A percentile compares a stretch with the other conserved stretches of the same genome.
These are phyloP conservation scores for Breynia disticha DNA, from an alignment of 441 rosid genomes.

Conservation along the genomic window DNA sequence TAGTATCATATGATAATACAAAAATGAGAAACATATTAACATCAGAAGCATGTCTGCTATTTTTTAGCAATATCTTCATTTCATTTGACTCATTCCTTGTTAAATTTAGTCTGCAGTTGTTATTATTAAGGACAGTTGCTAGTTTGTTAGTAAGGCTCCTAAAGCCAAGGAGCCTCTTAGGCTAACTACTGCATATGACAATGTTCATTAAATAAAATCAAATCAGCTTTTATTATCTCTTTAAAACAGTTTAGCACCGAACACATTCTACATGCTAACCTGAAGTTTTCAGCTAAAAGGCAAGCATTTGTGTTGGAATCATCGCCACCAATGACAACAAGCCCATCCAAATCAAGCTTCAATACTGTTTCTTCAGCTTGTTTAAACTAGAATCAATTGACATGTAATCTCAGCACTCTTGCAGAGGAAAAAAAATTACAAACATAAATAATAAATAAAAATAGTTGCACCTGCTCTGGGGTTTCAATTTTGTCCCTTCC, in stretches of 20 bases:
- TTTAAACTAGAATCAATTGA: constrained; percentile 53
- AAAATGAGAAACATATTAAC: background rate
- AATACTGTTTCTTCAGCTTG: constrained; percentile 90
- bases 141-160: too few species aligned
- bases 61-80: too few species aligned
- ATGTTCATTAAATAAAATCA: too few species aligned
- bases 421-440: background rate
- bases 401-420: constrained; percentile 6
- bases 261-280: constrained; percentile 23
- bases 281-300: constrained; percentile 97
- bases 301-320: constrained; percentile 99
- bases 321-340: constrained; percentile 96
- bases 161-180: too few species aligned
- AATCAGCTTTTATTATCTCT: too few species aligned
- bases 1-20: background rate
- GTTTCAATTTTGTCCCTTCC: constrained; percentile 99
- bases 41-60: too few species aligned
- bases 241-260: too few species aligned
- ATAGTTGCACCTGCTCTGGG: constrained; percentile 73
- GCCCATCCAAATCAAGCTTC: constrained; percentile 91
- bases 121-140: too few species aligned
- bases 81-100: too few species aligned
- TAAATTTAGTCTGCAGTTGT: too few species aligned
- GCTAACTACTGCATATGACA: too few species aligned
- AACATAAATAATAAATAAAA: background rate